Evolutionary conservation across 2,329 filamentous ascomycete genomes (phyloP), one percentile per base, ranked within the genome.

Genomic region (Acarospora socialis): DNA sequence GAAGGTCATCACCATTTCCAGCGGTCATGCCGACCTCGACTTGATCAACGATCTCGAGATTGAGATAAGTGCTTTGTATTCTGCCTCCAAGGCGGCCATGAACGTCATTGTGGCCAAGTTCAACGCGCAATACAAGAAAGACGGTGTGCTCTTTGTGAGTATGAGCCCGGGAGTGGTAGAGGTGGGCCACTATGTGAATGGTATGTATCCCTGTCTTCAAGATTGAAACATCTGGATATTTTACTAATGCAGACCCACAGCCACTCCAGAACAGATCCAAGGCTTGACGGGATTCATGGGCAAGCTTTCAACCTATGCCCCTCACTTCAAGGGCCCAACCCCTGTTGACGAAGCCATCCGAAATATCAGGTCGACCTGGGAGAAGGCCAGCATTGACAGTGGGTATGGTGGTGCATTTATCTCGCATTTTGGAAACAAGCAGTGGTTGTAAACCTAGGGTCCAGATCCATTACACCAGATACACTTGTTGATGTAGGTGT

Each of bases 61-160:
- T 25, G 46, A 53, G 0, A 30, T 48, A 1, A 38, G 42, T 1
- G 38, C 51, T 0, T 44, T 59, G 0, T 75, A 74, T 39, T 39
- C 61, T 1, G 54, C 57, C 14, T 62, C 54, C 46, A 70, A 72
- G 45, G 67, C 59, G 0, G 71, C 63, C 0, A 12, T 66, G 24
- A 74, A 74, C 41, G 47, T 63, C 10, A 53, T 60, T 1, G 49
- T 68, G 1, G 63, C 63, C 38, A 74, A 74, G 48, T 73, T 60
- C 45, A 60, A 53, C 34, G 60, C 59, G 1, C 50, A 65, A 40
- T 66, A 67, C 38, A 54, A 51, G 28, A 52, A 59, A 19, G 53
- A 71, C 0, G 67, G 64, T 0, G 54, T 75, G 0, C 44, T 70
- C 1, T 67, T 72, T 46, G 38, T 75, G 36, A 52, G 51, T 6